Evolutionary conservation across 805 yeast genomes (phyloP), one percentile per base, ranked within the genome.

Genomic region (Metschnikowia henanensis): DNA sequence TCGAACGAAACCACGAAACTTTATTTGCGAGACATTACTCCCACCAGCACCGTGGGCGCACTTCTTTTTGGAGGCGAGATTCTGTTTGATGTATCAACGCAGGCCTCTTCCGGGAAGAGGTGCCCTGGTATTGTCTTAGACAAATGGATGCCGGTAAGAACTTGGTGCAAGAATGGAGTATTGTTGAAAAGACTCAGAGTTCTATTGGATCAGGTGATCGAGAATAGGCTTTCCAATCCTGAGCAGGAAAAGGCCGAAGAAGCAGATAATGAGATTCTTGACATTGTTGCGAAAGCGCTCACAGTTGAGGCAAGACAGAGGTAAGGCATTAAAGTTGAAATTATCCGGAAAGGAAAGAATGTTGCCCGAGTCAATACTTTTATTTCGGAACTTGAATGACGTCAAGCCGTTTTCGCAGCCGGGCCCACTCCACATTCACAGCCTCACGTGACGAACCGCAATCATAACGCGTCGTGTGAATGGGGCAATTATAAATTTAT

Each of bases 121-220:
- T 77, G 90, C 0, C 95, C 96, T 0, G 97, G 97, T 18, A 78
- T 94, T 28, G 81, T 89, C 7, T 67, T 92, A 43, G 96, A 88
- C 53, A 75, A 76, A n/a, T 91, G 98, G 97, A 65, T 88, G 26
- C 95, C 97, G 0, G 75, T 92, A 10, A 74, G 87, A 49, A 88
- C 97, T 1, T 92, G 97, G 97, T 85, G 96, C 51, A 87, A 94
- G 52, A 88, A 91, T 56, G 98, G 91, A 1, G 96, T 92, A 2
- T 66, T 92, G 36, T 75, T 91, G 23, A 85, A 87, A 45, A 80
- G 84, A 46, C 65, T 92, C 43, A 70, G 95, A 54, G 57, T 65
- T 9, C 60, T 88, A 36, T 62, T 92, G 25, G 96, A 90, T 57
- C 68, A 73, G 16, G 79, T 86, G 0, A 77, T 92, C 43, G 84